A percentile compares a stretch with the other conserved stretches of the same genome.
These are phyloP conservation scores for Jatropha podagrica DNA, from an alignment of 441 rosid genomes.

Conservation along the genomic window DNA sequence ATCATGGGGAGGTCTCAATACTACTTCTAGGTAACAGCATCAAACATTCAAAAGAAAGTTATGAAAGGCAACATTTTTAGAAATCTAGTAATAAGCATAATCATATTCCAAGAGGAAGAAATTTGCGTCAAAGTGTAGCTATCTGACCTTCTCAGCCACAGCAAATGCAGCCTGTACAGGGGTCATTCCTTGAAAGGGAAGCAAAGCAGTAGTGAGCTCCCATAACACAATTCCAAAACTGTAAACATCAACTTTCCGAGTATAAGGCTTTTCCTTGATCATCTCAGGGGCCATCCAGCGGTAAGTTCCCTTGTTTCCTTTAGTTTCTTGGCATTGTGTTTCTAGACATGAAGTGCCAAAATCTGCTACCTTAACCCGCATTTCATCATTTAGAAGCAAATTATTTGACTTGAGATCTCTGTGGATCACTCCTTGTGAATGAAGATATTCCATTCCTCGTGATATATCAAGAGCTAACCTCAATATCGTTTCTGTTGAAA, in stretches of 20 bases:
- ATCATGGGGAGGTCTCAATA: background rate
- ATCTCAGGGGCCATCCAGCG: slow-evolving; percentile 99
- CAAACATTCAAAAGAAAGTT: background rate
- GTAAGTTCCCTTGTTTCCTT: slow-evolving; percentile 95
- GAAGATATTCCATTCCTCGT: slow-evolving; percentile 99
- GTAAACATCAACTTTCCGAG: slow-evolving; percentile 92
- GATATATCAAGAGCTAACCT: slow-evolving; percentile 93
- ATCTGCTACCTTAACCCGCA: slow-evolving; percentile 95
- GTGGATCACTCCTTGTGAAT: slow-evolving; percentile 94
- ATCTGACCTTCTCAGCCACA: slow-evolving; percentile 90
- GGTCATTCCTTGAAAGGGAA: slow-evolving; percentile 98
- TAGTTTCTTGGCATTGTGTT: slow-evolving; percentile 79
- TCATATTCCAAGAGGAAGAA: background rate
- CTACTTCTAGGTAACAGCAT: background rate
- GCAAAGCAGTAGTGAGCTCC: slow-evolving; percentile 96
- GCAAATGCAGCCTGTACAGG: slow-evolving; percentile 99
- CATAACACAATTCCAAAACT: slow-evolving; percentile 97
- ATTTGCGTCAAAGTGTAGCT: background rate
- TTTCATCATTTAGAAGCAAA: slow-evolving; percentile 85
- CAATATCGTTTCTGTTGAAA: slow-evolving; percentile 79
- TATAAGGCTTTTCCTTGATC: slow-evolving; percentile 88
- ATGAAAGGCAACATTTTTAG: background rate
- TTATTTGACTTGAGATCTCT: slow-evolving; percentile 91
- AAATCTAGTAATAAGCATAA: background rate
- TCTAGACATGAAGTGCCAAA: slow-evolving; percentile 94